phyloP scores from a whole-genome alignment of 2,329 filamentous ascomycete species.

The Westerdykella ornata region DNA sequence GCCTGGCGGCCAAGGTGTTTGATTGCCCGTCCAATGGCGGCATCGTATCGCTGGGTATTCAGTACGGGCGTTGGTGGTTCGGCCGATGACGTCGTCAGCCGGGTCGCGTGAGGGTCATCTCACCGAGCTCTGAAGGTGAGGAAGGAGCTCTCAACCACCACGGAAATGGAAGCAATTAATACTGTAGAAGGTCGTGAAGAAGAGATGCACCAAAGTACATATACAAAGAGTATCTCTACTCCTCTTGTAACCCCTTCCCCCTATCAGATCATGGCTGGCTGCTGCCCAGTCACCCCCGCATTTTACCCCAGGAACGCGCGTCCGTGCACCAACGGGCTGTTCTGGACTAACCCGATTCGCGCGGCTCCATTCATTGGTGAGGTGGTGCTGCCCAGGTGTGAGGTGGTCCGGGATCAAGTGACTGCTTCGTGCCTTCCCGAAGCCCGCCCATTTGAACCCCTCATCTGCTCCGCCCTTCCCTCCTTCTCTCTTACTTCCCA shows the following conservation, averaged over 20 bases:
- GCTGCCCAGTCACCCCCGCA: slow-evolving; percentile 22
- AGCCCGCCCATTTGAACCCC: slow-evolving; percentile 21
- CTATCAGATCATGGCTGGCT: no score
- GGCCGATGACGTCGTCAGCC: slow-evolving; percentile 23
- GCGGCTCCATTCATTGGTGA: slow-evolving; percentile 12
- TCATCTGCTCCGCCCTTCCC: slow-evolving; percentile 28
- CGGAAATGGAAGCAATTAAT: not conserved
- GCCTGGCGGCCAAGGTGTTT: no score
- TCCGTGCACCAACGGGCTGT: slow-evolving; percentile 12
- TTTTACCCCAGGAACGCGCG: slow-evolving; percentile 16
- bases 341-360: slow-evolving; percentile 7
- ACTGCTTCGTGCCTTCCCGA: slow-evolving; percentile 9
- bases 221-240: no score
- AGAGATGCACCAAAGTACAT: no score
- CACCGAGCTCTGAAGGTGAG: slow-evolving; percentile 9
- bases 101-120: slow-evolving; percentile 27
- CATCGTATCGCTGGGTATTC: no score
- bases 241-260: no score
- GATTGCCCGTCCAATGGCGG: no score
- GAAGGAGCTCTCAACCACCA: not conserved
- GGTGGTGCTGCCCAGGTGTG: slow-evolving; percentile 18
- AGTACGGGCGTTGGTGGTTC: no score
- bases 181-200: no score
- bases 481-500: slow-evolving; percentile 15
- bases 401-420: slow-evolving; percentile 36